Base-by-base conservation (phyloP, 164 flowering plant species). In the Aristolochia californica region DNA sequence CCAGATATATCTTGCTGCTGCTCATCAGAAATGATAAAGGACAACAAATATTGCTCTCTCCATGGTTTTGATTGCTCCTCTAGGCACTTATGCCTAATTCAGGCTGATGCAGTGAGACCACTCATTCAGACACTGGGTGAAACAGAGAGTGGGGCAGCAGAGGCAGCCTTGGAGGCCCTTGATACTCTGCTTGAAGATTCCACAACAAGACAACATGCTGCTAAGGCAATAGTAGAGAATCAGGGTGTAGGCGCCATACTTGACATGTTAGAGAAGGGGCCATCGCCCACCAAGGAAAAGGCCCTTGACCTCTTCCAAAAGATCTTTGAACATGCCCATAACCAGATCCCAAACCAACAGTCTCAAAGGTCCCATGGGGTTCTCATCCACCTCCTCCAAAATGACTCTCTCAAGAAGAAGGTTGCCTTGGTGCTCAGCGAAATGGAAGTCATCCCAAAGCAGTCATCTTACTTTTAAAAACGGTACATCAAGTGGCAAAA, bases 111-210 rank as follows among this genome's bases (percentile, higher is more conserved):
- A 22, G 61, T 70, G 20, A 48, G 60, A 30, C 73, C 73, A 22
- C 61, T 70, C 34, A 47, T 70, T 47, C 66, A 38, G 30, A 62
- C 57, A 5, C 49, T 70, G 48, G 38, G 55, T 11, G 69, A 70
- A 28, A 58, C 57, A 0, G 25, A 34, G 18, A 48, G 63, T 5
- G 73, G 63, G 15, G 63, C 63, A 0, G 64, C 60, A 20, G 69
- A 70, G 45, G 73, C 73, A n/a, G 69, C 73, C 26, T 27, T 70
- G 26, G 44, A 48, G 21, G 69, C 73, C 34, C 66, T 66, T 21
- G 55, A 55, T 34, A 65, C 69, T n/a, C 57, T 65, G 57, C 61
- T 70, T 27, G 43, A 38, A 21, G 63, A 58, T 20, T 47, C 45
- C 20, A 45, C 34, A n/a, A 45, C 64, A 22, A 21, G 55, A 5